Evolutionary conservation across 176 grass and related monocot species (phyloP), one percentile per base, ranked within the genome.

Genomic region (Cenchrus americanus): DNA sequence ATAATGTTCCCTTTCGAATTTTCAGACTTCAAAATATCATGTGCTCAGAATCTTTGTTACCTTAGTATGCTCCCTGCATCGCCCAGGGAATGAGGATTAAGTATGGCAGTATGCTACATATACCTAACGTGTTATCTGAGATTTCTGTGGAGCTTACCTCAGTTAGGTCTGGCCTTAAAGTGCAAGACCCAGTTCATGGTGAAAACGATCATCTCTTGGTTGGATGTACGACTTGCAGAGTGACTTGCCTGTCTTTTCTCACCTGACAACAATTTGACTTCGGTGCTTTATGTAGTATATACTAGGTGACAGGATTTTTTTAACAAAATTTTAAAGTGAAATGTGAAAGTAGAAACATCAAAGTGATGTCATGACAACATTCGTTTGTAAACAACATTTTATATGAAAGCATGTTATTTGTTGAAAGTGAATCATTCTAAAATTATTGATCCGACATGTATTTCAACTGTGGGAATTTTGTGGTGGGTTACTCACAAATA

Each of bases 1-100:
- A 66, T 44, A 55, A 66, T 73, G 30, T 65, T 43, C 77, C 46
- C 58, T 82, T 82, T 30, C 82, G 41, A 3, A 17, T 68, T 30
- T 27, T 57, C 21, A 66, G 19, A 60, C 32, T 27, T 44, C 5
- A 49, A 72, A 73, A 44, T 58, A 69, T 7, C 22, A 0, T 68
- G 4, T 62, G 47, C 22, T 24, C 64, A 22, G 46, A 62, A 27
- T 41, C 3, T 65, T 21, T 54, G 21, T 47, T 43, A 11, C 32
- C 17, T 71, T 22, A 62, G 59, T 69, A 40, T 70, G 53, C 18
- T 72, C 19, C 55, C 18, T 71, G 51, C 46, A 27, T 44, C 73
- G 10, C 14, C 6, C 58, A 66, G 17, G 7, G 50, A 46, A 72
- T 32, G 42, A 10, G 27, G 44, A 51, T 40, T n/a, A 80, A 66